These are phyloP conservation scores for Bombardia bombarda DNA, from an alignment of 495 filamentous ascomycete genomes.

Conservation along the genomic window DNA sequence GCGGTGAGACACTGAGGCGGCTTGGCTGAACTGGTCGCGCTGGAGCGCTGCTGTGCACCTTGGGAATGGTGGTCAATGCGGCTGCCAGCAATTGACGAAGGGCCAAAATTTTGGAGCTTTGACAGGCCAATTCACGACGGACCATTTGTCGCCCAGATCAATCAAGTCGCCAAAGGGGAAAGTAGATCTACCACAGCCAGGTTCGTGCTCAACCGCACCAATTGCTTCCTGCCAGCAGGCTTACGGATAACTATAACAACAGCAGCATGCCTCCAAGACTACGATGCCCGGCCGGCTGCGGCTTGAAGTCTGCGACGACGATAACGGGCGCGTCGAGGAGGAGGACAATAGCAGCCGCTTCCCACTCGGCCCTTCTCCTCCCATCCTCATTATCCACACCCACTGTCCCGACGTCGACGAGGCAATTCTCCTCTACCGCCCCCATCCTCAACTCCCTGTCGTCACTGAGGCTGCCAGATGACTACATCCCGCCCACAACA, in stretches of 20 bases:
- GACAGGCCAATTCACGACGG: conserved; percentile 1
- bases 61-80: conserved; percentile 3
- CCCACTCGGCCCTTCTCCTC: conserved; percentile 12
- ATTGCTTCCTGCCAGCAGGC: not conserved
- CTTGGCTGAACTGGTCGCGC: not conserved
- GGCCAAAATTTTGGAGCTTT: conserved; percentile 23
- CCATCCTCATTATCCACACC: conserved; percentile 9
- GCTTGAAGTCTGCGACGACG: conserved; percentile 17
- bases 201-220: not conserved
- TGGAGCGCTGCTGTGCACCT: not conserved
- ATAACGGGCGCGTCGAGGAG: too few species aligned
- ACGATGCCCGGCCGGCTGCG: conserved; percentile 21
- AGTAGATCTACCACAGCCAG: not conserved
- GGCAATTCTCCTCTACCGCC: conserved; percentile 31
- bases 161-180: too few species aligned
- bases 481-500: conserved; percentile 61
- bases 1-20: conserved; percentile 13
- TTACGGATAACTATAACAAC: not conserved
- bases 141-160: too few species aligned
- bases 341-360: too few species aligned
- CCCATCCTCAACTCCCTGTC: conserved; percentile 29
- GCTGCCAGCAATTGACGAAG: not conserved
- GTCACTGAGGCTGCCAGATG: conserved; percentile 43
- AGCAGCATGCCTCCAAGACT: conserved; percentile 23
- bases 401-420: conserved; percentile 9